Evolutionary conservation across 2,329 filamentous ascomycete genomes (phyloP).

Genomic region (Fusarium begoniae): DNA sequence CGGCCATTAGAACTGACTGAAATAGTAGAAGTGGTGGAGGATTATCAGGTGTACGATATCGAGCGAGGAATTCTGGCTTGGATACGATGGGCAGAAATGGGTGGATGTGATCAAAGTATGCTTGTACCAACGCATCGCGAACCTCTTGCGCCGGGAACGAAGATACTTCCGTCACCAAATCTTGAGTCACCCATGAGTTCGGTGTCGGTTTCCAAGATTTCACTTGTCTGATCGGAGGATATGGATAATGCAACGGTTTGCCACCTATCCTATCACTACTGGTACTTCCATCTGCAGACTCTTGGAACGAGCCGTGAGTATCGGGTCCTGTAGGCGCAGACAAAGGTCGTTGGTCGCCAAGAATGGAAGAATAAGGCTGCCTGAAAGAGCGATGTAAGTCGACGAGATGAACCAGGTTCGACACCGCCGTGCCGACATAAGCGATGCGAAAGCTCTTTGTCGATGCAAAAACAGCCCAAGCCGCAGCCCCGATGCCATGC

Average conservation of each 20-base stretch:
- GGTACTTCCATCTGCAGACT: slow-evolving; percentile 23
- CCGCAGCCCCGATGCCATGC: slow-evolving; percentile 37
- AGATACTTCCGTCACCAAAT: slow-evolving; percentile 33
- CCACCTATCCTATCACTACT: slow-evolving; percentile 16
- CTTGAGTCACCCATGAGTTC: slow-evolving; percentile 35
- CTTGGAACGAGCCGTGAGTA: slow-evolving; percentile 22
- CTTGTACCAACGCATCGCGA: slow-evolving; percentile 33
- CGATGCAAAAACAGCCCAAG: slow-evolving; percentile 38
- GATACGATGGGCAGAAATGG: slow-evolving; percentile 39
- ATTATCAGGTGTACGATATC: slow-evolving; percentile 33
- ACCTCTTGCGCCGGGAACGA: slow-evolving; percentile 40
- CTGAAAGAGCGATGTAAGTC: slow-evolving; percentile 38
- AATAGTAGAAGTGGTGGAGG: slow-evolving; percentile 33
- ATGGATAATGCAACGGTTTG: slow-evolving; percentile 35
- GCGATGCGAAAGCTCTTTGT: slow-evolving; percentile 41
- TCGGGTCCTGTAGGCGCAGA: slow-evolving; percentile 25
- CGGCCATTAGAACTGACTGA: slow-evolving; percentile 40
- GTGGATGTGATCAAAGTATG: slow-evolving; percentile 41
- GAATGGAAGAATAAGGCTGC: slow-evolving; percentile 31
- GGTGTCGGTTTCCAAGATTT: slow-evolving; percentile 38
- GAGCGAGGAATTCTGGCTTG: slow-evolving; percentile 37
- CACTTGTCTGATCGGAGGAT: slow-evolving; percentile 37
- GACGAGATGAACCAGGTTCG: slow-evolving; percentile 36
- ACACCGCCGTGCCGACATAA: slow-evolving; percentile 40
- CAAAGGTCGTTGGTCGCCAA: slow-evolving; percentile 1